Evolutionary conservation across 306 rosid genomes (phyloP).

Genomic region (Trifolium fragiferum): DNA sequence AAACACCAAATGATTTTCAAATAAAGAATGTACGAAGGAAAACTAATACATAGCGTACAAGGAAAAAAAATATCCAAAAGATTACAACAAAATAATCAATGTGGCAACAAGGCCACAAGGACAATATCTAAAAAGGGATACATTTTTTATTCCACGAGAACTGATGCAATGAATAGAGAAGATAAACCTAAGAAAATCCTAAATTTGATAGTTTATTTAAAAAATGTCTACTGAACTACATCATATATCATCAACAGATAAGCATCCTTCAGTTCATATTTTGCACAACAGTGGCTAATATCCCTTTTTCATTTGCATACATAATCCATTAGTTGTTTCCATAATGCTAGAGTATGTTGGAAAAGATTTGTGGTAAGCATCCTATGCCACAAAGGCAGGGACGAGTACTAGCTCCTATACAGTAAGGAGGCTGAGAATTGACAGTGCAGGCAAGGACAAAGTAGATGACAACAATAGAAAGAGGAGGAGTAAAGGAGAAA

Average conservation of each 20-base stretch:
- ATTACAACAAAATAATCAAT: conserved; percentile 8
- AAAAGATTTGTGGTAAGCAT: too few relatives aligned
- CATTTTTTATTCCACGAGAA: conserved; percentile 22
- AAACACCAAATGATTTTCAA: conserved; percentile 22
- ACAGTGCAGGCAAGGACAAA: too few relatives aligned
- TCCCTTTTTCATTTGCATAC: too few relatives aligned
- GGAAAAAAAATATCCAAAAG: background rate
- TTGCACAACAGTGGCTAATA: conserved; percentile 8
- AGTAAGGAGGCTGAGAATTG: background rate
- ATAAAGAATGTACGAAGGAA: conserved; percentile 20
- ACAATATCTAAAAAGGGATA: conserved; percentile 10
- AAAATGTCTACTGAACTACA: conserved; percentile 6
- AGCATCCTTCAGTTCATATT: conserved; percentile 28
- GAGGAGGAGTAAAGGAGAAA: too few relatives aligned
- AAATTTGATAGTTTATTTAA: background rate
- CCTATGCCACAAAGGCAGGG: too few relatives aligned
- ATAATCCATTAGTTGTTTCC: too few relatives aligned
- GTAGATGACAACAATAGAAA: too few relatives aligned
- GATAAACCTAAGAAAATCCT: conserved; percentile 29
- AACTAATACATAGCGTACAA: conserved; percentile 15
- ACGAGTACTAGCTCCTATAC: background rate
- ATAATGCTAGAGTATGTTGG: too few relatives aligned
- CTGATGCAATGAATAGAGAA: conserved; percentile 21
- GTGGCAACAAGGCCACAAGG: conserved; percentile 8
- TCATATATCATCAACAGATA: conserved; percentile 2